These are phyloP conservation scores for Phragmites australis DNA, from an alignment of 176 grass and related monocot species.

Conservation along the genomic window DNA sequence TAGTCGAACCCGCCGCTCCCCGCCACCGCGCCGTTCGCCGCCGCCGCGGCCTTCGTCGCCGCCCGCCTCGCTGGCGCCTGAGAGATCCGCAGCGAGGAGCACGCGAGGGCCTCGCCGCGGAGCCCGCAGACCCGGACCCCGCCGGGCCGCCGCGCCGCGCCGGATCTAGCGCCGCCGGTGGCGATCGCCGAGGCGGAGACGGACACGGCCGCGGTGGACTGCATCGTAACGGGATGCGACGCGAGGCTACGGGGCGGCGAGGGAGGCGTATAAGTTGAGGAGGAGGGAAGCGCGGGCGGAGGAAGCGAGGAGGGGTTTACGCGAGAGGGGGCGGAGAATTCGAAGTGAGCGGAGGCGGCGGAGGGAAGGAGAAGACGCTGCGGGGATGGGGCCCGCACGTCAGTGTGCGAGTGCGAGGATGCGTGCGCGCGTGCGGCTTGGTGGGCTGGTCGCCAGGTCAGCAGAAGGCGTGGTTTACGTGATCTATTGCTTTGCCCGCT, in stretches of 20 bases:
- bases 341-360: constrained; percentile 32
- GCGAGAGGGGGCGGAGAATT: constrained; percentile 55
- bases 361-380: neutral
- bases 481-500: too few relatives aligned
- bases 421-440: neutral
- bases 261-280: neutral
- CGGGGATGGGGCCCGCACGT: neutral
- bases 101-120: constrained; percentile 34
- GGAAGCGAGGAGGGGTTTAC: constrained; percentile 41
- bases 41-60: constrained; percentile 26
- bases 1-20: constrained; percentile 64
- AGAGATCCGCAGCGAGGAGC: constrained; percentile 35
- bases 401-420: neutral
- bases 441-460: neutral
- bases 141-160: neutral
- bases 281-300: neutral
- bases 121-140: constrained; percentile 53
- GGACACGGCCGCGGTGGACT: constrained; percentile 40
- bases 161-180: constrained; percentile 38
- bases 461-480: too few relatives aligned
- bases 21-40: constrained; percentile 39
- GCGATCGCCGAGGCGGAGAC: constrained; percentile 42
- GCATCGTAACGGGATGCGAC: constrained; percentile 38
- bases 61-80: constrained; percentile 10
- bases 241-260: neutral